These are phyloP conservation scores for Curvularia eragrostidis DNA, from an alignment of 2,329 filamentous ascomycete species.

Conservation along the genomic window DNA sequence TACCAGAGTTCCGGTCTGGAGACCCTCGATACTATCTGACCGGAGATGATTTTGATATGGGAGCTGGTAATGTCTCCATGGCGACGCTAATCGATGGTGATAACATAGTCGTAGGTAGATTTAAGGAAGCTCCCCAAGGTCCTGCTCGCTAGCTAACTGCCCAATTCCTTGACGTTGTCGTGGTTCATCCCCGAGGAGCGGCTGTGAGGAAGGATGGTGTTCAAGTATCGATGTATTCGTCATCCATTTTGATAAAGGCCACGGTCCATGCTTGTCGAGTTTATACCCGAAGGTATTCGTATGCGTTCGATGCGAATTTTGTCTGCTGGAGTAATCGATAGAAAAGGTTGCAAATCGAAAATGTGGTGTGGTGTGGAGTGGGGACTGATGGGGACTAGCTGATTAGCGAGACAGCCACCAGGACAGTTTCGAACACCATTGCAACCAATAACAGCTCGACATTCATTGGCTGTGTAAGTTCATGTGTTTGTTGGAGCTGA, in stretches of 20 bases:
- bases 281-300: background rate
- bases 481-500: background rate
- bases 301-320: background rate
- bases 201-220: background rate
- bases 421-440: background rate
- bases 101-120: background rate
- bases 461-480: background rate
- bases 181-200: background rate
- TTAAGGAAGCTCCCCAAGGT: background rate
- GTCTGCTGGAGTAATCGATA: background rate
- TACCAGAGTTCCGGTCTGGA: background rate
- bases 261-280: background rate
- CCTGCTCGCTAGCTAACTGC: background rate
- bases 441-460: constrained; percentile 5
- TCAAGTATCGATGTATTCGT: background rate
- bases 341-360: constrained; percentile 4
- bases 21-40: too few relatives aligned
- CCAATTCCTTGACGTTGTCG: background rate
- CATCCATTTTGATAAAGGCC: background rate
- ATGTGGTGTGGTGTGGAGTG: constrained; percentile 14
- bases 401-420: constrained; percentile 11
- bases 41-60: background rate
- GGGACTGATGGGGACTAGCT: constrained; percentile 10
- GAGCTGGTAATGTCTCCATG: background rate
- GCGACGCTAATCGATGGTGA: background rate